Evolutionary conservation across 345 rosid species (phyloP).

Genomic region (Geranium brycei): DNA sequence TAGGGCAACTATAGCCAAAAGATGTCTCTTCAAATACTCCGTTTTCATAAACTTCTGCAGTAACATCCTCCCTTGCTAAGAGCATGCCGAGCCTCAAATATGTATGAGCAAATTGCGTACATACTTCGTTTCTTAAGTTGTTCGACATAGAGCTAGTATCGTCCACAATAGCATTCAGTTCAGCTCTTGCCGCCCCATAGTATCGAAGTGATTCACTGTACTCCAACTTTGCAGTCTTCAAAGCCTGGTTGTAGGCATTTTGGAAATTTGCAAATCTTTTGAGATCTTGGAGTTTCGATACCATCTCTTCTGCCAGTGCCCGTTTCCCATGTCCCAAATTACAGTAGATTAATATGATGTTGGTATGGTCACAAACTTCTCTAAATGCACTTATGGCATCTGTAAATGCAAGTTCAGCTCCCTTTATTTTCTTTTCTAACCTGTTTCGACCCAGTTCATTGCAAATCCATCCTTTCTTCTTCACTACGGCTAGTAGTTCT

Average conservation of each 20-base stretch:
- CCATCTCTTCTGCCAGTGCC: constrained; percentile 86
- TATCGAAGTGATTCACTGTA: constrained; percentile 61
- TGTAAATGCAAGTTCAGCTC: constrained; percentile 71
- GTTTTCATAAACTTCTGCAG: constrained; percentile 43
- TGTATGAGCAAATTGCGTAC: constrained; percentile 80
- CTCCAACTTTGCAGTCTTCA: constrained; percentile 55
- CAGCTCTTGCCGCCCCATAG: constrained; percentile 68
- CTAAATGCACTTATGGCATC: constrained; percentile 70
- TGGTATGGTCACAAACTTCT: constrained; percentile 62
- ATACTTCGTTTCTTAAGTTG: constrained; percentile 50
- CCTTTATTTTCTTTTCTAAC: constrained; percentile 44
- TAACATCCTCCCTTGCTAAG: constrained; percentile 53
- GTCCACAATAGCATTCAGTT: constrained; percentile 32
- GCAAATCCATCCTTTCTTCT: constrained; percentile 86
- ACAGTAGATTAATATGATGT: constrained; percentile 63
- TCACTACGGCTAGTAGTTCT: constrained; percentile 48
- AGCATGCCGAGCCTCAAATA: constrained; percentile 85
- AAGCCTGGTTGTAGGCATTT: constrained; percentile 42
- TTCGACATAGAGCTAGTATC: constrained; percentile 25
- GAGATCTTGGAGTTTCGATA: constrained; percentile 44
- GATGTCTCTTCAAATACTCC: constrained; percentile 23
- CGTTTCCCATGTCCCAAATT: constrained; percentile 91
- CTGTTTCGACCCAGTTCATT: constrained; percentile 82
- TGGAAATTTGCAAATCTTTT: constrained; percentile 31
- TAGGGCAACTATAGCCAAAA: constrained; percentile 8